Evolutionary conservation across 345 rosid species (phyloP).

Genomic region (Euphorbia tirucalli): DNA sequence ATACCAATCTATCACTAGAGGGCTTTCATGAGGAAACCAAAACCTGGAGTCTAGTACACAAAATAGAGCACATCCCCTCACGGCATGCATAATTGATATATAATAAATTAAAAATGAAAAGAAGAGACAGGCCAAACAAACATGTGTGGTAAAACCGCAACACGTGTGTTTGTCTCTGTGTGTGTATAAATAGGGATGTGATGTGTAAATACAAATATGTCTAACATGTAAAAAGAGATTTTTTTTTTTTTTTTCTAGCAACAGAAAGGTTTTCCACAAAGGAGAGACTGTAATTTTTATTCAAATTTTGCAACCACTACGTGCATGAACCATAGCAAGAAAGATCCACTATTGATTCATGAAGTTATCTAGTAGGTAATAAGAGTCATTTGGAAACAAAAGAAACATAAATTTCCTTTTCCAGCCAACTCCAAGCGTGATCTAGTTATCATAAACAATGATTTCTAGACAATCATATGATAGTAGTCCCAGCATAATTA

Average conservation of each 20-base stretch:
- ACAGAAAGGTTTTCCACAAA: not conserved
- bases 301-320: not conserved
- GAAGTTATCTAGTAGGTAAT: not conserved
- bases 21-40: too few relatives aligned
- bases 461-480: not conserved
- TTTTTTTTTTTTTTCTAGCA: not conserved
- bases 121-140: too few relatives aligned
- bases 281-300: too few relatives aligned
- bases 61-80: too few relatives aligned
- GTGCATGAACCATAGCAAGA: not conserved
- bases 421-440: not conserved
- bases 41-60: too few relatives aligned
- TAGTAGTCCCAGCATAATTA: not conserved
- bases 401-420: not conserved
- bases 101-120: too few relatives aligned
- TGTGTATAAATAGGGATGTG: not conserved
- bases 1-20: too few relatives aligned
- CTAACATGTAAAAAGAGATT: not conserved
- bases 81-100: too few relatives aligned
- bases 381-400: not conserved
- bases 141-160: too few relatives aligned
- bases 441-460: not conserved
- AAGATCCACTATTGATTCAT: not conserved
- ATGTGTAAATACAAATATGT: not conserved
- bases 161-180: too few relatives aligned